Evolutionary conservation across 805 yeast genomes (phyloP).

Genomic region (Debaryomyces prosopidis): DNA sequence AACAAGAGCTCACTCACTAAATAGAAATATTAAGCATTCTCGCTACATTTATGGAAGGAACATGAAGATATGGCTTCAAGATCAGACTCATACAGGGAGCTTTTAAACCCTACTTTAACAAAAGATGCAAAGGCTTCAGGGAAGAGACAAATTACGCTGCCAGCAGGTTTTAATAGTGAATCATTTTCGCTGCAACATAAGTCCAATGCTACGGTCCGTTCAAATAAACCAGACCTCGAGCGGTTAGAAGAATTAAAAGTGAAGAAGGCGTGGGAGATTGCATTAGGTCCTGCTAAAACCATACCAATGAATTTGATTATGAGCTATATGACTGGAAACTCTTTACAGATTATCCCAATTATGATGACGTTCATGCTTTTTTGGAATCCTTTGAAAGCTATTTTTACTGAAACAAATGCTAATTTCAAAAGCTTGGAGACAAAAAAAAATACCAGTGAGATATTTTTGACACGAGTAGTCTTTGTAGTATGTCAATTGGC

Average conservation of each 20-base stretch:
- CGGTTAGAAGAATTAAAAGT: slow-evolving; percentile 41
- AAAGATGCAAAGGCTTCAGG: neutral
- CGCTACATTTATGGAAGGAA: no score
- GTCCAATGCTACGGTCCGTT: slow-evolving; percentile 1
- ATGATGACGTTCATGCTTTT: slow-evolving; percentile 86
- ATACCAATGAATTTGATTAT: slow-evolving; percentile 89
- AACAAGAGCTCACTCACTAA: no score
- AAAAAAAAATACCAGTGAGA: slow-evolving; percentile 30
- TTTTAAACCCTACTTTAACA: neutral
- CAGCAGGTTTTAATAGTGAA: neutral
- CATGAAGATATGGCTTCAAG: no score
- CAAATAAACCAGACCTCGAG: slow-evolving; percentile 13
- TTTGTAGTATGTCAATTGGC: slow-evolving; percentile 46
- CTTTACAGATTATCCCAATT: slow-evolving; percentile 86
- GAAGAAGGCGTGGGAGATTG: slow-evolving; percentile 84
- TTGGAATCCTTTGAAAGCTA: slow-evolving; percentile 73
- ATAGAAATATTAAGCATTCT: no score
- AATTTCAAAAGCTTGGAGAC: slow-evolving; percentile 54
- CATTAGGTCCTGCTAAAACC: slow-evolving; percentile 74
- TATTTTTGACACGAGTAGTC: slow-evolving; percentile 24
- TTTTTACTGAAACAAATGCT: slow-evolving; percentile 51
- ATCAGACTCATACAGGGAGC: neutral
- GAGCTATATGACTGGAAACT: slow-evolving; percentile 92
- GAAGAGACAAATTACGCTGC: neutral
- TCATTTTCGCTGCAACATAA: slow-evolving; percentile 1